Conservation (phyloP, 352 stramenopile genomes). For the Pythium pyrilobum region DNA sequence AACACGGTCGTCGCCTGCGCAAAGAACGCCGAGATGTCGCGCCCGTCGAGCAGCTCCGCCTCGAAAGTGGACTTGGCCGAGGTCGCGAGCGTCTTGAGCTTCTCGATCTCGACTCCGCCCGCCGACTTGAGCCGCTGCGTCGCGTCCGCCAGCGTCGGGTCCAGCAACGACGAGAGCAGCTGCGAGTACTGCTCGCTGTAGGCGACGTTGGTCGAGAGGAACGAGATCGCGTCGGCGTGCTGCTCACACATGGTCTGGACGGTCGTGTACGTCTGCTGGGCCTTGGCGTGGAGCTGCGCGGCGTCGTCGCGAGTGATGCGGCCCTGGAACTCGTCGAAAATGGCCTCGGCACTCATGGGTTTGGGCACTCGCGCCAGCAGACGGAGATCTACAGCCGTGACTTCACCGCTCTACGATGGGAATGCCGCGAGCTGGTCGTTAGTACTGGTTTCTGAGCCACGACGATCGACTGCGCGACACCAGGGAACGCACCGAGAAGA, state of each 20-base stretch:
- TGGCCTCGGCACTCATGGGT: conserved; percentile 55
- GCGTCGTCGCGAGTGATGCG: conserved; percentile 61
- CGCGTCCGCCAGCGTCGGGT: conserved; percentile 59
- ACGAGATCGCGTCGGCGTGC: conserved; percentile 66
- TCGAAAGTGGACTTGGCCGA: conserved; percentile 58
- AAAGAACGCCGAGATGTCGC: conserved; percentile 59
- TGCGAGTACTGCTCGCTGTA: conserved; percentile 68
- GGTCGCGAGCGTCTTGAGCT: conserved; percentile 45
- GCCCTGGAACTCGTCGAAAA: conserved; percentile 63
- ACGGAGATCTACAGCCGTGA: conserved; percentile 60
- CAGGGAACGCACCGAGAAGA: conserved; percentile 25
- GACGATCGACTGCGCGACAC: no score
- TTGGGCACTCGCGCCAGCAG: conserved; percentile 63
- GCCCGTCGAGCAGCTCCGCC: conserved; percentile 57
- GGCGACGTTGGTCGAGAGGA: conserved; percentile 61
- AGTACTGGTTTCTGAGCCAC: no score
- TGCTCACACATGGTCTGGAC: conserved; percentile 67
- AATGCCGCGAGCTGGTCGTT: background rate
- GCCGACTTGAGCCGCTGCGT: conserved; percentile 44
- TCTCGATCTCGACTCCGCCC: conserved; percentile 41
- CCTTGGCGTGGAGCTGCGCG: conserved; percentile 38
- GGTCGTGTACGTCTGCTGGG: conserved; percentile 42
- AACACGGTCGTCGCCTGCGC: conserved; percentile 51
- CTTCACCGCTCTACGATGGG: conserved; percentile 23
- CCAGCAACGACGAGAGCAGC: conserved; percentile 48